These are phyloP conservation scores for Rhamnella rubrinervis DNA, from an alignment of 331 rosid species.

Conservation along the genomic window DNA sequence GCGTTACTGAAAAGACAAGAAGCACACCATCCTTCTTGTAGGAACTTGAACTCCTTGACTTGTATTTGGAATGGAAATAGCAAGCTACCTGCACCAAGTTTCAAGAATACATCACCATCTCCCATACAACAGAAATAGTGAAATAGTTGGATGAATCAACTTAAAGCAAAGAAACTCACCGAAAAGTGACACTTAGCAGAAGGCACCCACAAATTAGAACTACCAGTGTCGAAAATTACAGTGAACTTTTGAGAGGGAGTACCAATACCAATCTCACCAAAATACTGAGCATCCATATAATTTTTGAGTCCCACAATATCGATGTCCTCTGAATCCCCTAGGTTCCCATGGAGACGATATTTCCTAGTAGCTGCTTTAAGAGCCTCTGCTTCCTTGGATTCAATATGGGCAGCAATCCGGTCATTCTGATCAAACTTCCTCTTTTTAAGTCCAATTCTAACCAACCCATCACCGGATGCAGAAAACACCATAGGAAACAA, in stretches of 20 bases:
- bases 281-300: slow-evolving; percentile 71
- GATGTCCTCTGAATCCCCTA: slow-evolving; percentile 38
- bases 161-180: slow-evolving; percentile 34
- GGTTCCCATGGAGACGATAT: slow-evolving; percentile 29
- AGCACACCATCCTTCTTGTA: slow-evolving; percentile 62
- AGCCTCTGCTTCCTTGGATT: slow-evolving; percentile 42
- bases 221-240: slow-evolving; percentile 69
- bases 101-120: slow-evolving; percentile 9
- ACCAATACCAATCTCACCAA: slow-evolving; percentile 74
- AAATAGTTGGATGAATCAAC: neutral
- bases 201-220: slow-evolving; percentile 76
- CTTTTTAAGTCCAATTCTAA: slow-evolving; percentile 55
- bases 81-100: slow-evolving; percentile 52
- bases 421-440: slow-evolving; percentile 42
- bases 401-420: slow-evolving; percentile 47
- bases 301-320: slow-evolving; percentile 61
- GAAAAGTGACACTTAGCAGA: slow-evolving; percentile 71
- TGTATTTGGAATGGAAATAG: slow-evolving; percentile 60
- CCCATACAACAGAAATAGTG: neutral
- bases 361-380: slow-evolving; percentile 23
- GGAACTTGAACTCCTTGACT: slow-evolving; percentile 49
- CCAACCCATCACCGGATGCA: slow-evolving; percentile 43
- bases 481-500: slow-evolving; percentile 45
- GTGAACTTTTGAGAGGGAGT: slow-evolving; percentile 69
- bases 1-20: neutral